These are phyloP conservation scores for Skeletonema potamos DNA, from an alignment of 108 stramenopile species.

Conservation along the genomic window DNA sequence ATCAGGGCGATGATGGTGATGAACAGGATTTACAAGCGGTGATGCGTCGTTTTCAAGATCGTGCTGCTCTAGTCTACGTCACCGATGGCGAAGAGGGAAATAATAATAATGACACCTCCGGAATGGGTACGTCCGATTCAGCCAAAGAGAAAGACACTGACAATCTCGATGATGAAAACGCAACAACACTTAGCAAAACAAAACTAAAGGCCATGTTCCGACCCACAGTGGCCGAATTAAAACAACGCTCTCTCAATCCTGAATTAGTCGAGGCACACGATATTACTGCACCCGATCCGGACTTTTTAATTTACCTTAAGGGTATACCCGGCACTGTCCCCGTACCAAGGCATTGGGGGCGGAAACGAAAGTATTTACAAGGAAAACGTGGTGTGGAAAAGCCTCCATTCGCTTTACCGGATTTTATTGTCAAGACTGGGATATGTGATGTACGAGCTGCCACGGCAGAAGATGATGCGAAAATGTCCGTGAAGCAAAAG, in stretches of 20 bases:
- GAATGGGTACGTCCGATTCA: neutral
- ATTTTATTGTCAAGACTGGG: conserved; percentile 97
- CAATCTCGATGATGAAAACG: conserved; percentile 39
- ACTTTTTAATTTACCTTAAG: conserved; percentile 91
- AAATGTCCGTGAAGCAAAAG: conserved; percentile 84
- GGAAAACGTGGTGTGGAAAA: conserved; percentile 97
- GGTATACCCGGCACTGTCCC: conserved; percentile 88
- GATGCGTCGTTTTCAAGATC: conserved; percentile 62
- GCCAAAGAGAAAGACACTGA: conserved; percentile 1
- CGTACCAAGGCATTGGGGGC: conserved; percentile 97
- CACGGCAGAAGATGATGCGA: conserved; percentile 75
- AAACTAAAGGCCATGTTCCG: conserved; percentile 84
- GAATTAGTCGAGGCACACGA: conserved; percentile 99
- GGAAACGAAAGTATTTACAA: conserved; percentile 98
- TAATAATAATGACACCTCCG: neutral
- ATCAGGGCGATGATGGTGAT: conserved; percentile 14
- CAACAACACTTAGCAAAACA: conserved; percentile 74
- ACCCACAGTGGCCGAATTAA: conserved; percentile 94
- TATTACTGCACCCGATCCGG: conserved; percentile 92
- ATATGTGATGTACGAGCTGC: conserved; percentile 92
- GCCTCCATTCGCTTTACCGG: conserved; percentile 92
- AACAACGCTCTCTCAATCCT: conserved; percentile 83
- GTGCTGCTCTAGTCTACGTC: conserved; percentile 51
- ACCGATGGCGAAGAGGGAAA: conserved; percentile 48
- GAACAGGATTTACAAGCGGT: conserved; percentile 51